These are phyloP conservation scores for Penicillium brevicompactum DNA, from an alignment of 2,329 filamentous ascomycete species.

Conservation along the genomic window DNA sequence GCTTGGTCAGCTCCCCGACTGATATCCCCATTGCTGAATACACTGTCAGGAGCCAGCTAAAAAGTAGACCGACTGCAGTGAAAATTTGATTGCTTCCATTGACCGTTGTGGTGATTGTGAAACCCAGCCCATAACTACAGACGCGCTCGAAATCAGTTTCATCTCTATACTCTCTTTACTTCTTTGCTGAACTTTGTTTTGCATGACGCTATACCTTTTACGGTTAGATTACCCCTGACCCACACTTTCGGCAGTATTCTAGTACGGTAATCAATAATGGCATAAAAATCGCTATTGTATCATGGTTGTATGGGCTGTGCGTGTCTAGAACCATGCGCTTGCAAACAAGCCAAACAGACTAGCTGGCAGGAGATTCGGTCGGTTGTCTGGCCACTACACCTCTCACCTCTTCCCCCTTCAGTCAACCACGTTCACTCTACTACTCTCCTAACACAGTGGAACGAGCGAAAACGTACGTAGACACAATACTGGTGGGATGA, in stretches of 20 bases:
- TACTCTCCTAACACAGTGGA: background rate
- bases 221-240: background rate
- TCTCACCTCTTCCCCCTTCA: background rate
- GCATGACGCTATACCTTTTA: background rate
- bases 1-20: too few species aligned
- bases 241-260: background rate
- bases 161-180: background rate
- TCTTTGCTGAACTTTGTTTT: background rate
- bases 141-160: constrained; percentile 1
- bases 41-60: too few species aligned
- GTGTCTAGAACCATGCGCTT: background rate
- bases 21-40: too few species aligned
- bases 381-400: background rate
- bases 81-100: too few species aligned
- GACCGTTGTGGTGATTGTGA: too few species aligned
- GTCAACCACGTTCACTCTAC: background rate
- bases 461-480: background rate
- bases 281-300: constrained; percentile 4
- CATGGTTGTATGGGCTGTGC: background rate
- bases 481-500: background rate
- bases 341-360: constrained; percentile 1
- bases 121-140: too few species aligned
- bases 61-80: too few species aligned
- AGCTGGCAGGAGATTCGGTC: background rate
- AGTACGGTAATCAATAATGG: constrained; percentile 2